Evolutionary conservation across 2,329 filamentous ascomycete species (phyloP), one percentile per base, ranked within the genome.

Genomic region (Purpureocillium takamizusanense): DNA sequence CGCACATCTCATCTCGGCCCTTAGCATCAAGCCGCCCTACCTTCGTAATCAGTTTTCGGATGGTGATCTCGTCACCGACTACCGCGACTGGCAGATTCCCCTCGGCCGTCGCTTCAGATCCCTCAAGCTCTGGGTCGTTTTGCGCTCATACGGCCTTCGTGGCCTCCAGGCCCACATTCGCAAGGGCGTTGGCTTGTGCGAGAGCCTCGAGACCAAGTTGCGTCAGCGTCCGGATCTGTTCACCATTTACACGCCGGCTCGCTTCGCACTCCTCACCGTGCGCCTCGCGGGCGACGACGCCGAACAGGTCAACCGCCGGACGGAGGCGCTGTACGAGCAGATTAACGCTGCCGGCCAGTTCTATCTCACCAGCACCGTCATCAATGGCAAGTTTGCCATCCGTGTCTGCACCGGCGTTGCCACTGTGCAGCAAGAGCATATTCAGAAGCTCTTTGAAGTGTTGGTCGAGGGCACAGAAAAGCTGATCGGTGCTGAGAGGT

Each of bases 21-120:
- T 95, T 31, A 81, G 77, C 54, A 83, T 92, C 55, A 82, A 82
- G 13, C 86, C 86, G 0, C 74, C 82, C 4, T 95, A 94, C 65
- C 76, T 95, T 21, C 62, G 80, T 46, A 95, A 95, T 62, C 67
- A 77, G 4, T 87, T 81, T 64, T 85, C 83, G 4, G 86, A 92
- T 50, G 76, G 74, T 29, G 88, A 87, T 0, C 72, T 90, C 2
- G 90, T 95, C 1, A 95, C 87, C 17, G 90, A 97, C 62, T 95
- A 95, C 67, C 78, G 90, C 34, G 89, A 97, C 69, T 97, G 90
- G 90, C 88, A 95, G 64, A 94, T 97, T 52, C 88, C 90, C 0
- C 78, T 97, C 0, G 90, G 90, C 8, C 73, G 90, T 3, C 74
- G 90, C 13, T 97, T 97, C 72, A 76, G 90, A 43, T 79, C 83